These are phyloP conservation scores for Neurospora tetrasperma DNA, from an alignment of 495 filamentous ascomycete genomes.

Conservation along the genomic window DNA sequence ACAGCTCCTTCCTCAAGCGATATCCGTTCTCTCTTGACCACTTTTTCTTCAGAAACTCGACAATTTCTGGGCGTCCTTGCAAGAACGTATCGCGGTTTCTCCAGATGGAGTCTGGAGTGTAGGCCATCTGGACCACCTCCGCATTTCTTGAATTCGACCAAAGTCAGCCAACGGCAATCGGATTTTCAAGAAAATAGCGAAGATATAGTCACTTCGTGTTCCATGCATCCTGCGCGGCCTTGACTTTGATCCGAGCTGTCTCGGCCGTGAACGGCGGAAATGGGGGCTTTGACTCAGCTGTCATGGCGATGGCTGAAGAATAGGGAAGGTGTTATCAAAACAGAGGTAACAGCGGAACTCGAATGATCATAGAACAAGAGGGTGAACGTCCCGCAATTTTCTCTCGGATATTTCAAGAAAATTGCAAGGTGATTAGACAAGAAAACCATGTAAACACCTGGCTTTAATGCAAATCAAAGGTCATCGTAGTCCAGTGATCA, in stretches of 20 bases:
- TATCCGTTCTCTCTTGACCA: constrained; percentile 69
- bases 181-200: not conserved
- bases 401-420: not conserved
- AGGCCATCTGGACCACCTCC: constrained; percentile 53
- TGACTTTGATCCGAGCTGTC: constrained; percentile 69
- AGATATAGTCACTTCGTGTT: constrained; percentile 54
- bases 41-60: constrained; percentile 64
- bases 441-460: not conserved
- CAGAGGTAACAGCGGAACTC: not conserved
- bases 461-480: not conserved
- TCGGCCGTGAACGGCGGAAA: constrained; percentile 74
- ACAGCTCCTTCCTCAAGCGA: constrained; percentile 77
- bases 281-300: constrained; percentile 25
- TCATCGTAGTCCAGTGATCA: not conserved
- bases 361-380: not conserved
- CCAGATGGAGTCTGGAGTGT: constrained; percentile 74
- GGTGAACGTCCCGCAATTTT: not conserved
- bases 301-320: constrained; percentile 4
- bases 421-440: not conserved
- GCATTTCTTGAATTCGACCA: constrained; percentile 42
- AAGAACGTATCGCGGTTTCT: constrained; percentile 68
- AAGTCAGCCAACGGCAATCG: not conserved
- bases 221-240: constrained; percentile 77
- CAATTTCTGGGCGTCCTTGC: constrained; percentile 55
- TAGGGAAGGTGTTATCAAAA: not conserved